Evolutionary conservation across 371 early-diverging fungal species (phyloP).

Genomic region (Syncephalis plumigaleata): DNA sequence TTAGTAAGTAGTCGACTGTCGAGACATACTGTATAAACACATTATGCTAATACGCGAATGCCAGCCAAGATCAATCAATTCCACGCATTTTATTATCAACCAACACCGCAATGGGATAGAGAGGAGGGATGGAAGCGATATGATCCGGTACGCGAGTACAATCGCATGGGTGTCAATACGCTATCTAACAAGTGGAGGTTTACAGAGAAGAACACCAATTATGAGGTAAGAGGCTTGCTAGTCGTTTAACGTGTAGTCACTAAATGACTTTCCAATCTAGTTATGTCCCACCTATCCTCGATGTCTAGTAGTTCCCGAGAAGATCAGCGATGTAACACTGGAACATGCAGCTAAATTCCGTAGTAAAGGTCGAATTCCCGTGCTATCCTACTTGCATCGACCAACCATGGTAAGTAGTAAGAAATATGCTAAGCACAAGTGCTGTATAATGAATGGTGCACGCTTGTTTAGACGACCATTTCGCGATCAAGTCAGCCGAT

Average conservation of each 20-base stretch:
- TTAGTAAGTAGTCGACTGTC: conserved; percentile 17
- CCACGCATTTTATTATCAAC: conserved; percentile 65
- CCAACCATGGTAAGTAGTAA: conserved; percentile 38
- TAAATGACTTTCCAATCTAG: conserved; percentile 17
- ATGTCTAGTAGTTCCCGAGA: conserved; percentile 63
- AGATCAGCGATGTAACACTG: conserved; percentile 79
- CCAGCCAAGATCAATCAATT: conserved; percentile 48
- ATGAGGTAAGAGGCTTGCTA: conserved; percentile 38
- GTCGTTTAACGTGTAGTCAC: no score
- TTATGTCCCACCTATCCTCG: conserved; percentile 84
- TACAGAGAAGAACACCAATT: conserved; percentile 52
- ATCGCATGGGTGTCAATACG: conserved; percentile 69
- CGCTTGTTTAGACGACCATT: conserved; percentile 76
- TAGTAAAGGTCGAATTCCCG: conserved; percentile 81
- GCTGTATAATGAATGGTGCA: conserved; percentile 2
- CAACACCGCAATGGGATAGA: conserved; percentile 20
- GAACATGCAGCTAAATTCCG: conserved; percentile 81
- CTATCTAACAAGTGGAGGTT: conserved; percentile 58
- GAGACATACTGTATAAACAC: neutral
- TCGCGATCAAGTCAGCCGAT: conserved; percentile 90
- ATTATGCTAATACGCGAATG: neutral
- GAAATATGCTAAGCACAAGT: no score
- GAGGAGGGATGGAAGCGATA: conserved; percentile 54
- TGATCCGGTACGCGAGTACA: conserved; percentile 62
- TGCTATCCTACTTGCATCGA: conserved; percentile 71